These are phyloP conservation scores for Antrodiella citrinella DNA, from an alignment of 768 basidiomycete species.

Conservation along the genomic window DNA sequence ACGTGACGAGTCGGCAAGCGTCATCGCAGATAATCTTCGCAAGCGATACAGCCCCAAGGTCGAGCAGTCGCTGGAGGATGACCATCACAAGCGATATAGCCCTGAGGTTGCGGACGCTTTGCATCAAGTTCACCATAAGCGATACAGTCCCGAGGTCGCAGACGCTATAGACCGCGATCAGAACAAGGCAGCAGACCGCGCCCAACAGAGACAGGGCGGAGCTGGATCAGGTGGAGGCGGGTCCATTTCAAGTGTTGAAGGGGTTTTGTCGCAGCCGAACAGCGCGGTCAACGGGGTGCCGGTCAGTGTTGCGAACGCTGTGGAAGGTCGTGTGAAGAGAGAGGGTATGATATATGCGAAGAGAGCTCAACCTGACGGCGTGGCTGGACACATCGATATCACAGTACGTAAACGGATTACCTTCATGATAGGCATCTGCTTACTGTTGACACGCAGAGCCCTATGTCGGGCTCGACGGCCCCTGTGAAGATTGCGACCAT, in stretches of 20 bases:
- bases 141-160: not conserved
- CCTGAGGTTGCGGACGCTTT: not conserved
- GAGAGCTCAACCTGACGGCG: conserved; percentile 12
- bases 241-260: too few relatives aligned
- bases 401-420: conserved; percentile 29
- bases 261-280: too few relatives aligned
- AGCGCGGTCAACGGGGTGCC: too few relatives aligned
- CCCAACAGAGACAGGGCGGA: too few relatives aligned
- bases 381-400: conserved; percentile 39
- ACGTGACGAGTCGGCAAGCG: not conserved
- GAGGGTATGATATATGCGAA: not conserved
- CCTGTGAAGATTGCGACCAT: conserved; percentile 33
- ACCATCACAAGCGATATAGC: not conserved
- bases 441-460: conserved; percentile 21
- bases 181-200: too few relatives aligned
- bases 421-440: not conserved
- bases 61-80: not conserved
- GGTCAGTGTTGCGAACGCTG: conserved; percentile 14
- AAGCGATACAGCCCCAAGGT: not conserved
- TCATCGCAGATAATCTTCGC: not conserved
- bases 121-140: not conserved
- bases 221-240: conserved; percentile 18
- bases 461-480: conserved; percentile 23
- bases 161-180: not conserved
- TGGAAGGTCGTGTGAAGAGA: too few relatives aligned